These are phyloP conservation scores for Erodium moschatum DNA, from an alignment of 441 rosid genomes.

Conservation along the genomic window DNA sequence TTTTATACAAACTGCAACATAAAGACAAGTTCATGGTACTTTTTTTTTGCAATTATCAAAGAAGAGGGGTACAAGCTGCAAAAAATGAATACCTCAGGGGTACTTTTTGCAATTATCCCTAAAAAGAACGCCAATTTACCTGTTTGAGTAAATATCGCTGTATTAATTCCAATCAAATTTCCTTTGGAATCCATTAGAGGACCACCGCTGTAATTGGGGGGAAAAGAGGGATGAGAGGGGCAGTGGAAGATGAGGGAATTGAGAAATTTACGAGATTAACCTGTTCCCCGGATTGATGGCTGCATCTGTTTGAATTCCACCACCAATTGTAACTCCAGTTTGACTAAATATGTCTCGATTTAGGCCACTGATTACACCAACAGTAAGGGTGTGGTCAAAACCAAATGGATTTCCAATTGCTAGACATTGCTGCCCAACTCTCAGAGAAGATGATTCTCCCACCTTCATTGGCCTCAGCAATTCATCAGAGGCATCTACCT, in stretches of 20 bases:
- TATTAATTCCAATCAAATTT: slow-evolving; percentile 77
- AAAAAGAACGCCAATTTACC: slow-evolving; percentile 27
- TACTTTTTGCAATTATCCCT: too few species aligned
- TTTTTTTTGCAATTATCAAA: too few species aligned
- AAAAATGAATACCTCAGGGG: too few species aligned
- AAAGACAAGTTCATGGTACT: too few species aligned
- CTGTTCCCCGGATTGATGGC: slow-evolving; percentile 97
- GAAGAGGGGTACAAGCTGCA: too few species aligned
- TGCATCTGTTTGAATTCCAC: slow-evolving; percentile 97
- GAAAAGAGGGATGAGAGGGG: background rate
- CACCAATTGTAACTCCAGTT: slow-evolving; percentile 84
- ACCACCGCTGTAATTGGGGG: slow-evolving; percentile 57
- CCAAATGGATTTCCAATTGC: slow-evolving; percentile 98
- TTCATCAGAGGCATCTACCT: slow-evolving; percentile 79
- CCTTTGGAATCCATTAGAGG: slow-evolving; percentile 88
- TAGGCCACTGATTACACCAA: slow-evolving; percentile 84
- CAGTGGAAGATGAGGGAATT: background rate
- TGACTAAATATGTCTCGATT: slow-evolving; percentile 83
- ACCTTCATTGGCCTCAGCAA: slow-evolving; percentile 67
- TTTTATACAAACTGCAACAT: too few species aligned
- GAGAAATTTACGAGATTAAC: slow-evolving; percentile 23
- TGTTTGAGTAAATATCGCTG: slow-evolving; percentile 85
- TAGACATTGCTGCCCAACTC: slow-evolving; percentile 89
- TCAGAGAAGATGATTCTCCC: slow-evolving; percentile 66
- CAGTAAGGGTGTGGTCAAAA: slow-evolving; percentile 90